Conservation (phyloP, 495 filamentous ascomycete species). For the Trichocladium uniseriatum region DNA sequence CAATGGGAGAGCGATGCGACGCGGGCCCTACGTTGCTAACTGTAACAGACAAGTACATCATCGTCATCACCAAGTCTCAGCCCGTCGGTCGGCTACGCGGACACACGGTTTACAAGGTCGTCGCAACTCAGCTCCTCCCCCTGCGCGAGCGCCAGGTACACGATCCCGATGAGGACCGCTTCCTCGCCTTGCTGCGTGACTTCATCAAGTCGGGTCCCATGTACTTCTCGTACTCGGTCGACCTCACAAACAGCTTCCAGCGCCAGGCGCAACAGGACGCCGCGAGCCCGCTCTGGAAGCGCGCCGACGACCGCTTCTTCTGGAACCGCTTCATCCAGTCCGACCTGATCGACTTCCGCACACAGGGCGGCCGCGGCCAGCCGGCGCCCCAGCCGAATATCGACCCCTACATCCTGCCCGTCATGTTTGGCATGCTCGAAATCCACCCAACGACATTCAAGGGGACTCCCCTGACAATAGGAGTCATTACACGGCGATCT, state of each 20-base stretch:
- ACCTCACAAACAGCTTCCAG: slow-evolving; percentile 92
- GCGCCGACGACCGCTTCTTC: slow-evolving; percentile 95
- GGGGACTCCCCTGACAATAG: slow-evolving; percentile 69
- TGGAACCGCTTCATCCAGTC: slow-evolving; percentile 92
- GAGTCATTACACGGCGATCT: slow-evolving; percentile 78
- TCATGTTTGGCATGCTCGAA: slow-evolving; percentile 90
- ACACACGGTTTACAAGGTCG: slow-evolving; percentile 86
- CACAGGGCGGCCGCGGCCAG: slow-evolving; percentile 40
- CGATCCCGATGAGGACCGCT: slow-evolving; percentile 88
- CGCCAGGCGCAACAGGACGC: slow-evolving; percentile 67
- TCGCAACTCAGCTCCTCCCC: slow-evolving; percentile 86
- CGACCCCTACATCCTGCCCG: slow-evolving; percentile 89
- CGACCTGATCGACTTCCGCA: slow-evolving; percentile 81
- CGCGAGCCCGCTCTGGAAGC: slow-evolving; percentile 71
- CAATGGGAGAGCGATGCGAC: background rate
- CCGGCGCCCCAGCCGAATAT: slow-evolving; percentile 61
- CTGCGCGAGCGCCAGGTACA: slow-evolving; percentile 84
- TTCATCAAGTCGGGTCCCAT: slow-evolving; percentile 76
- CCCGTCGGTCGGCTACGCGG: slow-evolving; percentile 85
- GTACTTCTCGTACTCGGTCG: slow-evolving; percentile 96
- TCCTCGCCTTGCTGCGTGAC: slow-evolving; percentile 66
- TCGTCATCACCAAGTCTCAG: slow-evolving; percentile 89
- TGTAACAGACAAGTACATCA: slow-evolving; percentile 81
- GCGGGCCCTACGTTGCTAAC: background rate
- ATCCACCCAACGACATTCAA: slow-evolving; percentile 76